Base-by-base conservation (phyloP, 2,329 filamentous ascomycete genomes). In the Nannizzia gypsea region DNA sequence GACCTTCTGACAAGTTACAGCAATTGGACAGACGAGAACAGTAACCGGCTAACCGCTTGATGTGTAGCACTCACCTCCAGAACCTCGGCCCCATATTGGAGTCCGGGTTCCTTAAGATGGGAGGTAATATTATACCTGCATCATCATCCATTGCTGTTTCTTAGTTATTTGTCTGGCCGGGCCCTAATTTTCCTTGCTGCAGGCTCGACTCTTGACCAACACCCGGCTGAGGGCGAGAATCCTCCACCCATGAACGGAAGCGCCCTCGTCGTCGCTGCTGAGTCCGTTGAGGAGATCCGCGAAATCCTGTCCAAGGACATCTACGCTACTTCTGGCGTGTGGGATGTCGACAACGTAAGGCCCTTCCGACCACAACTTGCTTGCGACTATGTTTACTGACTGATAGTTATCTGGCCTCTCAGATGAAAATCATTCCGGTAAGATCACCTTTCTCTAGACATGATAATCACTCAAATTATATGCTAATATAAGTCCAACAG, bases 291-390 rank as follows among this genome's bases (percentile, higher is more conserved):
- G 64, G 86, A 90, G 70, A 82, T 89, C 1, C 70, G 86, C 44
- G 80, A 86, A 66, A 69, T 81, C 57, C 71, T 96, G 54, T 82
- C 81, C 71, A 79, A 82, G 56, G 90, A 96, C 74, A 76, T 90
- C 8, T 96, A 95, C 74, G 77, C 80, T 8, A 79, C 75, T 62
- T 78, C 73, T 48, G 88, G 85, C 0, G 90, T 95, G 6, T 96
- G 90, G 90, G 89, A 96, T 76, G 69, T 87, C 61, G 81, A 85
- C 38, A 87, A 87, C 67, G 83, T 71, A 63, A 67, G 75, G 31
- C 13, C 31, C 9, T 36, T 36, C 13, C 9, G 3, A 13, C 31
- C 9, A 8, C 9, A 11, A 11, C 31, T 36, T 36, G 31, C 9
- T 36, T 1, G 31, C 13, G 31, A 3, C 4, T 11, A 1, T 66